Evolutionary conservation across 257 asterid genomes (phyloP).

Genomic region (Ligustrum vulgare): DNA sequence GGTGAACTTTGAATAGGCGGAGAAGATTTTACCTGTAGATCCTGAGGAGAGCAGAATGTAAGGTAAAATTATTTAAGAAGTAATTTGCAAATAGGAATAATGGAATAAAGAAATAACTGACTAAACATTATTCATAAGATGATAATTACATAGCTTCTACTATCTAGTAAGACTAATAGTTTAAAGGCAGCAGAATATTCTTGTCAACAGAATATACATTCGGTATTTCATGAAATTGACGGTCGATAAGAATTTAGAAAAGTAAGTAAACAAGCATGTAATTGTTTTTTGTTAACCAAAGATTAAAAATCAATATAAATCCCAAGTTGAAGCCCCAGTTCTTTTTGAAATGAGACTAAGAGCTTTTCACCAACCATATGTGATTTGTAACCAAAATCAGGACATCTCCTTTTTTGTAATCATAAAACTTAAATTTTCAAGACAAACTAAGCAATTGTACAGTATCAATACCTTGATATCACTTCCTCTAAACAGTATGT

Average conservation of each 20-base stretch:
- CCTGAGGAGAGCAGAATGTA: conserved; percentile 47
- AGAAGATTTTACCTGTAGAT: conserved; percentile 90
- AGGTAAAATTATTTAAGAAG: not conserved
- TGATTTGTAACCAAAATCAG: not conserved
- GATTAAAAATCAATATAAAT: not conserved
- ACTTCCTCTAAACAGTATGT: conserved; percentile 89
- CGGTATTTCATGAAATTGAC: not conserved
- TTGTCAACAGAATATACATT: not conserved
- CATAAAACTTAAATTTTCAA: not conserved
- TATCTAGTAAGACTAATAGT: not conserved
- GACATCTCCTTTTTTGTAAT: not conserved
- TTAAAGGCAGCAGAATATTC: not conserved
- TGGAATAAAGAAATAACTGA: not conserved
- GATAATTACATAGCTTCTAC: not conserved
- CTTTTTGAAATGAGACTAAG: not conserved
- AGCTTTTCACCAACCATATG: not conserved
- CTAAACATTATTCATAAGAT: not conserved
- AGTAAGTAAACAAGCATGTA: not conserved
- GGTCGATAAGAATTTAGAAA: not conserved
- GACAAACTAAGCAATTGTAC: not conserved
- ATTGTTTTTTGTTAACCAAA: not conserved
- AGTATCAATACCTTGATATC: conserved; percentile 73
- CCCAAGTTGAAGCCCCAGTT: not conserved
- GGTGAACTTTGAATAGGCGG: conserved; percentile 75
- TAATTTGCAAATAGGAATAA: conserved; percentile 12